Evolutionary conservation across 2,329 filamentous ascomycete species (phyloP), one percentile per base, ranked within the genome.

Genomic region (Pyrenophora seminiperda): DNA sequence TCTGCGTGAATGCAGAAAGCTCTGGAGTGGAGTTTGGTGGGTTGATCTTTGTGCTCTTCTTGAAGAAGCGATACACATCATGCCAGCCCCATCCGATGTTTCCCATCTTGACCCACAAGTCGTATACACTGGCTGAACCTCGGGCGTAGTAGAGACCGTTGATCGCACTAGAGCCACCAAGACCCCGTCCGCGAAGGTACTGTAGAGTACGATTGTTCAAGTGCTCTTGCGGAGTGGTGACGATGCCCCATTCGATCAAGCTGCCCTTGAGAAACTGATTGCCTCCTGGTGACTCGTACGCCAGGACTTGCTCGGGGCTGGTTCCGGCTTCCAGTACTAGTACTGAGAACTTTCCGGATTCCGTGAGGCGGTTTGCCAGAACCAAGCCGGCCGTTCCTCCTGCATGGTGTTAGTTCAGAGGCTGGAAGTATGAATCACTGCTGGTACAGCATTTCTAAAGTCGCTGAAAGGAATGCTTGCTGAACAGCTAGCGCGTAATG

Each of bases 91-190:
- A 87, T 1, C 81, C 83, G 1, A 66, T 47, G 53, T 86, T 86
- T 1, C 83, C 83, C 7, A 85, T 65, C n/a, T 73, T 66, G 31
- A 75, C 78, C 83, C 83, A 86, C 1, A 74, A 74, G 63, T 86
- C 78, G 40, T 73, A 74, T 15, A 72, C 65, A 3, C 48, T 62
- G 5, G 60, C 50, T 19, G 61, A 63, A 10, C 65, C 73, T 10
- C 73, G 61, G 19, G 63, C 63, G 37, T 71, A 73, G 32, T 63
- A 62, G 43, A 75, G 59, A 17, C 68, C 66, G 54, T 75, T 75
- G 7, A 66, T 66, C 0, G 62, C 60, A 20, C 60, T 65, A 17
- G 67, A 66, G 1, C 73, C 73, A 29, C 73, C 72, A 1, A 74
- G 53, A 3, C 50, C 30, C 20, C 57, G 53, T 31, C 65, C 66